Base-by-base conservation (phyloP, 139 green algal species). In the Spirogloea muscicola region DNA sequence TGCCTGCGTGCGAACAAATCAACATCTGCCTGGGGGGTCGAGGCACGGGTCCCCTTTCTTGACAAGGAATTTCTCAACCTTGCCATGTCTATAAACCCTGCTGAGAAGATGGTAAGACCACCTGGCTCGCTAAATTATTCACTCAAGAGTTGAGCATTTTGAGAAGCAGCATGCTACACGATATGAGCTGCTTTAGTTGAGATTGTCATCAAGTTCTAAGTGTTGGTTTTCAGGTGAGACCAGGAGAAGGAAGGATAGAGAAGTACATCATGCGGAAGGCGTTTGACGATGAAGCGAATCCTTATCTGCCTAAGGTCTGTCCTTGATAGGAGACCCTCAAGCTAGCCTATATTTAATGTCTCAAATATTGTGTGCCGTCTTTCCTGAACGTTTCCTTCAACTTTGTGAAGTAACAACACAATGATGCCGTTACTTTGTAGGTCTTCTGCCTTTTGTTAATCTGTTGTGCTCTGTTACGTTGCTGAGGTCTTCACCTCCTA, bases 211-310 rank as follows among this genome's bases (percentile, higher is more conserved):
- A 55, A 55, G 46, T 21, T 55, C 21, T n/a, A 55, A 31, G 46
- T 66, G 21, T 21, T 52, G n/a, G n/a, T 43, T 16, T 13, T 9
- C 68, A 77, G 68, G 55, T 77, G 21, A 57, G 37, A 38, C 55
- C 55, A 46, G 75, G 49, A 29, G 67, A 76, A 29, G 68, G 68
- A 7, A 57, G 58, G 43, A 92, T 98, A 58, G 94, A 99, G 86
- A 99, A 99, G 85, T 98, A 93, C 79, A 87, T 98, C 1, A 74
- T 97, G 44, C 87, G 91, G 60, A 97, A 97, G 84, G 94, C 94
- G 3, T 99, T 99, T 85, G 94, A 99, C 82, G 84, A 74, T 0
- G 84, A 85, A 0, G 92, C 95, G 55, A 60, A 90, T 34, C 88
- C 91, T 6, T 97, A 96, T 82, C 84, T 98, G 51, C 93, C 93